Evolutionary conservation across 768 basidiomycete species (phyloP), one percentile per base, ranked within the genome.

Genomic region (Tulasnella sp.): DNA sequence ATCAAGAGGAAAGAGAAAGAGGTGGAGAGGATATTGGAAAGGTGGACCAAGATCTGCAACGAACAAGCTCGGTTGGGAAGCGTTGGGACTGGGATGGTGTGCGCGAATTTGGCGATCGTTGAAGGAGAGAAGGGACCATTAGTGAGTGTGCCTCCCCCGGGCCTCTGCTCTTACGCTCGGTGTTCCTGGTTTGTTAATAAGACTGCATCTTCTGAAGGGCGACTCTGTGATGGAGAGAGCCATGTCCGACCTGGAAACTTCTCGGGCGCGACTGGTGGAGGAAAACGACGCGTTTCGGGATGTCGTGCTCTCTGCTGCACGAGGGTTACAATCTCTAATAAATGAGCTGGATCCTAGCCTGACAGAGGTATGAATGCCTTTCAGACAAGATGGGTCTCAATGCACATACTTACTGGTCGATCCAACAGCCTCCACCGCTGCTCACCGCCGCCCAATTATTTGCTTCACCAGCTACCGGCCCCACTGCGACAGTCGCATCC

Each of bases 1-100:
- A 81, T 93, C 40, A 93, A 91, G 86, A 92, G 91, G 85, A 88
- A 88, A 80, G 93, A 96, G 79, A 91, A 90, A 79, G 93, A 95
- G 52, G 83, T 90, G 22, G 93, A 94, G 79, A 86, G 89, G 22
- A 89, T 91, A 81, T 79, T 87, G 36, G 93, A 94, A 70, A 89
- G 88, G 78, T 93, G 92, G 91, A 84, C 85, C 37, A 93, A 90
- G 80, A 81, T 94, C 22, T 83, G 88, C 6, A 93, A 93, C 76
- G 81, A 86, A 12, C 93, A 94, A 82, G 81, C 87, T 0, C 92
- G 90, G 81, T 83, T 90, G 6, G 84, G 85, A 15, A 79, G 83
- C 0, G 80, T 84, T 0, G 82, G 86, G 5, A 85, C 88, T 74
- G 91, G 91, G 29, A 79, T 87, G 81, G 79, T 82, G 64, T 81